phyloP scores from a whole-genome alignment of 192 early-diverging fungal genomes.

The Mortierella claussenii region DNA sequence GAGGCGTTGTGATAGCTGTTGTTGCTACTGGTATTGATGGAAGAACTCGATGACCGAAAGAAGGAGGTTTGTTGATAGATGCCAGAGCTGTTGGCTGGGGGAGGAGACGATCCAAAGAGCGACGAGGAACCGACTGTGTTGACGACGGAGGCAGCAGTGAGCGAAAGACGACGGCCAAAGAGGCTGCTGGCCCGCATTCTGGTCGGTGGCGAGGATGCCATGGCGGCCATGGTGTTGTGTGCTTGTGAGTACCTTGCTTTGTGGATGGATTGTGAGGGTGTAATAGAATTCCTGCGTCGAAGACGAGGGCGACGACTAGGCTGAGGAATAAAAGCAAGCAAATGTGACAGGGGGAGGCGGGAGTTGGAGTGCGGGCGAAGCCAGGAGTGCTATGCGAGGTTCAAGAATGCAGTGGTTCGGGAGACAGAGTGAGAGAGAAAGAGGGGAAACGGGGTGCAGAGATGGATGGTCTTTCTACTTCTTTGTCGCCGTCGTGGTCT shows the following conservation, averaged over 20 bases:
- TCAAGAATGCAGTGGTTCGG: background rate
- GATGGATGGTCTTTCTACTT: too few species aligned
- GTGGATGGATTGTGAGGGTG: too few species aligned
- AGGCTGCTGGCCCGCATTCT: constrained; percentile 48
- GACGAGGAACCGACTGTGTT: constrained; percentile 39
- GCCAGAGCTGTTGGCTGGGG: constrained; percentile 14
- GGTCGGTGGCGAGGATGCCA: constrained; percentile 36
- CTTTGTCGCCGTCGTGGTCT: too few species aligned
- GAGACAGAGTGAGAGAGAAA: background rate
- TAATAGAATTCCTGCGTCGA: too few species aligned
- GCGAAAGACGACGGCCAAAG: constrained; percentile 34
- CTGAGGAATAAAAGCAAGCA: too few species aligned
- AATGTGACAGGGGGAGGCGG: background rate
- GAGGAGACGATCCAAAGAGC: constrained; percentile 46
- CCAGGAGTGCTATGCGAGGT: background rate
- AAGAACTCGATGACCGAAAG: constrained; percentile 38
- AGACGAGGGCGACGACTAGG: too few species aligned
- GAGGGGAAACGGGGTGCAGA: too few species aligned
- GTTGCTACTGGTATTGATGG: constrained; percentile 6
- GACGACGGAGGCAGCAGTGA: constrained; percentile 48
- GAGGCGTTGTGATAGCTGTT: too few species aligned
- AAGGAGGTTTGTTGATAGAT: constrained; percentile 49
- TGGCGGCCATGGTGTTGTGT: constrained; percentile 13
- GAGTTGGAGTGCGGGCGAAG: background rate
- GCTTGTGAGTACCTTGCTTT: too few species aligned